Conservation (phyloP, 176 grass and related monocot genomes). For the Tillandsia leiboldiana region DNA sequence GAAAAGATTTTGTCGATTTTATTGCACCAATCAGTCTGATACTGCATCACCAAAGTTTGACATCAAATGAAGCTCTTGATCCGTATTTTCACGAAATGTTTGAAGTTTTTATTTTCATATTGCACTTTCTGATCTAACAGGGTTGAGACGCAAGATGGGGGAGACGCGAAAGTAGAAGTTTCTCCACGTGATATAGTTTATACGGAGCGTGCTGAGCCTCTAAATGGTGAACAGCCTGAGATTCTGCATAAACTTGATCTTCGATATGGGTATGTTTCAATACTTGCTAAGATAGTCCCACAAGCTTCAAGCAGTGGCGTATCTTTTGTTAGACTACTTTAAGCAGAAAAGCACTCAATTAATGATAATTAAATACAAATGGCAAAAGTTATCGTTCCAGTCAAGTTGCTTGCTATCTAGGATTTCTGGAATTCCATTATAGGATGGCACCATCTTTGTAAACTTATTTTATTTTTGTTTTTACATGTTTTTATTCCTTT, state of each 20-base stretch:
- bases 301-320: slow-evolving; percentile 3
- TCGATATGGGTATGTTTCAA: slow-evolving; percentile 66
- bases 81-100: slow-evolving; percentile 7
- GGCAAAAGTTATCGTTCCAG: too few relatives aligned
- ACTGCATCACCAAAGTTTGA: too few relatives aligned
- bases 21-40: too few relatives aligned
- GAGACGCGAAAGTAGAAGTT: slow-evolving; percentile 96
- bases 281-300: too few relatives aligned
- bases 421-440: too few relatives aligned
- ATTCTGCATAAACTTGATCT: slow-evolving; percentile 96
- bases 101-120: slow-evolving; percentile 2
- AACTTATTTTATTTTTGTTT: slow-evolving; percentile 22
- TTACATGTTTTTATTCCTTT: slow-evolving; percentile 4
- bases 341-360: too few relatives aligned
- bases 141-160: slow-evolving; percentile 98
- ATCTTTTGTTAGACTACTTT: background rate
- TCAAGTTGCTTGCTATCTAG: too few relatives aligned
- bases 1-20: too few relatives aligned
- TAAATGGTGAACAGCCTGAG: slow-evolving; percentile 73
- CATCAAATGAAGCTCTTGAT: background rate
- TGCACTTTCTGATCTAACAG: slow-evolving; percentile 36
- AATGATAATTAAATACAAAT: too few relatives aligned
- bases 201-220: slow-evolving; percentile 66
- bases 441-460: background rate
- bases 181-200: slow-evolving; percentile 98